Evolutionary conservation across 2,329 filamentous ascomycete genomes (phyloP).

Genomic region (Phialophora macrospora): DNA sequence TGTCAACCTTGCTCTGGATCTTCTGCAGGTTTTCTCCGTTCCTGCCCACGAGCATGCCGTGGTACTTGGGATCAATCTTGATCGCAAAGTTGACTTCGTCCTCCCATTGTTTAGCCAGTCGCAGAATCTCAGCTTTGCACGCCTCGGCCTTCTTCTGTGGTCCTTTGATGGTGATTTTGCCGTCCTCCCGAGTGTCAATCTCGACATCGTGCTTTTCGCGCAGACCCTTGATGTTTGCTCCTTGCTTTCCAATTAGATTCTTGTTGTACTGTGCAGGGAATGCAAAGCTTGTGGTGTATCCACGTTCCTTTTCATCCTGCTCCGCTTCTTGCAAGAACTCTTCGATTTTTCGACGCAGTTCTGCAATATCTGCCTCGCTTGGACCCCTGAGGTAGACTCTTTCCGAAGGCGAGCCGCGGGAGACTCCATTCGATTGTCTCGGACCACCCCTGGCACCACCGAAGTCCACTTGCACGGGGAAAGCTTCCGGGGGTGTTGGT

Average conservation of each 20-base stretch:
- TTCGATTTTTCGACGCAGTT: conserved; percentile 72
- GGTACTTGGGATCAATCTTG: conserved; percentile 91
- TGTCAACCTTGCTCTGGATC: conserved; percentile 85
- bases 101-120: conserved; percentile 79
- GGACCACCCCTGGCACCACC: conserved; percentile 26
- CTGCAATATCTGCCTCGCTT: conserved; percentile 67
- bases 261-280: conserved; percentile 96
- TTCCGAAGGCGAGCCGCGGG: conserved; percentile 32
- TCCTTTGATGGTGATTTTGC: conserved; percentile 93
- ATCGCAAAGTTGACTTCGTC: conserved; percentile 87
- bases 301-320: conserved; percentile 90
- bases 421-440: conserved; percentile 22
- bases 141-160: conserved; percentile 92
- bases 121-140: conserved; percentile 79
- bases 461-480: conserved; percentile 60
- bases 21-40: conserved; percentile 88
- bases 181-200: conserved; percentile 82
- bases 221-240: conserved; percentile 71
- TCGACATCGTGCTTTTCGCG: conserved; percentile 73
- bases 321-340: conserved; percentile 86
- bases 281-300: conserved; percentile 82
- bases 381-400: conserved; percentile 65
- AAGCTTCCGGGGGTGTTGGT: conserved; percentile 48
- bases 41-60: conserved; percentile 89
- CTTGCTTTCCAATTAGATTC: conserved; percentile 72